These are phyloP conservation scores for Paraphysoderma sedebokerense DNA, from an alignment of 371 early-diverging fungal species.

Conservation along the genomic window DNA sequence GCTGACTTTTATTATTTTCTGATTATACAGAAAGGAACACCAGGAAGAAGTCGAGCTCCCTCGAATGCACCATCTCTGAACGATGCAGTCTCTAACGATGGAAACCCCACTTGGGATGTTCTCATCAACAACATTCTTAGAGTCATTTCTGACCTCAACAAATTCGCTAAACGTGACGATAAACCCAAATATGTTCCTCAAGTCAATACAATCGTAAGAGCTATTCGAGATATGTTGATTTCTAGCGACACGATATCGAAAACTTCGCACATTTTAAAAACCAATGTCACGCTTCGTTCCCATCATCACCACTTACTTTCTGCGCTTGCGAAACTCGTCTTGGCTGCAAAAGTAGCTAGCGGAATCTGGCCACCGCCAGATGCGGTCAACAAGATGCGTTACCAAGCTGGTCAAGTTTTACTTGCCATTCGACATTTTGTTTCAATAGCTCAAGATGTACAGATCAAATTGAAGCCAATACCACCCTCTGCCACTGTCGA, in stretches of 20 bases:
- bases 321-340: background rate
- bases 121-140: background rate
- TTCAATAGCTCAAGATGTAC: background rate
- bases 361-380: conserved; percentile 3
- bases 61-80: background rate
- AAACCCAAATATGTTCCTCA: background rate
- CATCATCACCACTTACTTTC: background rate
- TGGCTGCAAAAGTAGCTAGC: background rate
- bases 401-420: background rate
- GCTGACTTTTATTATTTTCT: too few relatives aligned
- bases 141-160: background rate
- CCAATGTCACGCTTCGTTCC: background rate
- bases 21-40: too few relatives aligned
- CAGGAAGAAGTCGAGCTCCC: too few relatives aligned
- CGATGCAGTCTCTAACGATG: background rate
- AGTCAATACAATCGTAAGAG: background rate
- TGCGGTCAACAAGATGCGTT: background rate
- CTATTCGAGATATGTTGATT: background rate
- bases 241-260: background rate
- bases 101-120: background rate
- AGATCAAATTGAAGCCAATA: background rate
- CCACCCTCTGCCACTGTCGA: background rate
- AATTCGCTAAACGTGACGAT: background rate
- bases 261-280: background rate
- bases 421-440: background rate